Percentiles rank a stretch among this genome's conserved stretches.
Evolutionary conservation across 2,329 filamentous ascomycete genomes (phyloP).

Genomic region (Corinectria fuckeliana): DNA sequence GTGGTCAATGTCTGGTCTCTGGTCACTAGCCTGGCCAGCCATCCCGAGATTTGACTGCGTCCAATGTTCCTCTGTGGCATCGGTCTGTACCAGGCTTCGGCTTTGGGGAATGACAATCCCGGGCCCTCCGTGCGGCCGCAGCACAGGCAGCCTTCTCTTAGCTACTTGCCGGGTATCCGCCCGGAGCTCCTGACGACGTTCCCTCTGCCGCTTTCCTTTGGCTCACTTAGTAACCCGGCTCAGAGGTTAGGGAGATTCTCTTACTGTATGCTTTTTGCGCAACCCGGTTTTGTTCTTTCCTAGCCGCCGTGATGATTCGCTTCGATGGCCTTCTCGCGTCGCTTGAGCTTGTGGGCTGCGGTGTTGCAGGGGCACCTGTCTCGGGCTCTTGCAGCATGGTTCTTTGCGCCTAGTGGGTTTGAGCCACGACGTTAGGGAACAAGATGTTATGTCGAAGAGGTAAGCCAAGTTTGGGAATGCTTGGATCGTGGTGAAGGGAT

Average conservation of each 20-base stretch:
- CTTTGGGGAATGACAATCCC: neutral
- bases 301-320: conserved; percentile 28
- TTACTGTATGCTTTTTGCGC: conserved; percentile 35
- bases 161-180: neutral
- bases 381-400: neutral
- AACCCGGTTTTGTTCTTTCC: conserved; percentile 36
- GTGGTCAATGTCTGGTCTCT: neutral
- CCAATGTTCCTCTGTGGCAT: too few relatives aligned
- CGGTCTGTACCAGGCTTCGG: neutral
- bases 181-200: neutral
- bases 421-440: neutral
- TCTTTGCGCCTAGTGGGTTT: too few relatives aligned
- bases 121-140: neutral
- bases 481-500: neutral
- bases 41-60: fast-evolving
- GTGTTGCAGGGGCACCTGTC: neutral
- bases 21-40: neutral
- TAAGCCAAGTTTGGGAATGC: neutral
- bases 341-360: neutral
- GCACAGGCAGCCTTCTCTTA: neutral
- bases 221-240: neutral
- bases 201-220: conserved; percentile 29
- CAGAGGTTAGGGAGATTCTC: neutral
- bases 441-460: neutral
- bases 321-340: neutral